phyloP scores from a whole-genome alignment of 805 yeast species.

The Candida loeiensis region DNA sequence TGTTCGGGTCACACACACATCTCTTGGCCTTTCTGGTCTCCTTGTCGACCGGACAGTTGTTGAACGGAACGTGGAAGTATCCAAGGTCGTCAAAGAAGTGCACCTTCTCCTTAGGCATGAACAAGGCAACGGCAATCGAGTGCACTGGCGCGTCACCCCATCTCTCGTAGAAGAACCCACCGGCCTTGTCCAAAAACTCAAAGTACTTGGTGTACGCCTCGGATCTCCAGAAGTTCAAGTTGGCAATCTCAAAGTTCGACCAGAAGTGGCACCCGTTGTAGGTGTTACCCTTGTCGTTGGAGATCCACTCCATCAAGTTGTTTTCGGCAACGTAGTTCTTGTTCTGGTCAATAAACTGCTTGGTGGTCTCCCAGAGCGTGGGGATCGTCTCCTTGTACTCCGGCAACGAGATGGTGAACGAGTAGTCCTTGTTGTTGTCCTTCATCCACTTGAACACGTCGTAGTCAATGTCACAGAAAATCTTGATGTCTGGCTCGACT shows the following conservation, averaged over 20 bases:
- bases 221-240: constrained; percentile 69
- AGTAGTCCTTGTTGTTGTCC: constrained; percentile 73
- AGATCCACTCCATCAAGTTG: constrained; percentile 66
- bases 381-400: constrained; percentile 87
- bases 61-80: constrained; percentile 78
- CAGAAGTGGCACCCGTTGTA: constrained; percentile 87
- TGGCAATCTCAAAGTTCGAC: constrained; percentile 86
- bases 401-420: constrained; percentile 77
- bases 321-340: constrained; percentile 61
- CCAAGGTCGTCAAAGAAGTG: constrained; percentile 85
- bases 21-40: constrained; percentile 52
- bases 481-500: constrained; percentile 81
- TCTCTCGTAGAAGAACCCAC: constrained; percentile 91
- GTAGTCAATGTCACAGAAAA: constrained; percentile 78
- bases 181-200: constrained; percentile 68
- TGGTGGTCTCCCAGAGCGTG: constrained; percentile 75
- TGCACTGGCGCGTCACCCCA: constrained; percentile 97
- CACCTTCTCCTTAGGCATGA: constrained; percentile 63
- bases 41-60: constrained; percentile 72
- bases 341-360: constrained; percentile 57
- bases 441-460: constrained; percentile 86
- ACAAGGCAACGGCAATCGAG: constrained; percentile 79
- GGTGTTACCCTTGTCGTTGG: constrained; percentile 62
- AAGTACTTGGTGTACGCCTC: constrained; percentile 70
- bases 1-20: constrained; percentile 70